Conservation (phyloP, 2,329 filamentous ascomycete genomes). For the Rugonectria rugulosa region DNA sequence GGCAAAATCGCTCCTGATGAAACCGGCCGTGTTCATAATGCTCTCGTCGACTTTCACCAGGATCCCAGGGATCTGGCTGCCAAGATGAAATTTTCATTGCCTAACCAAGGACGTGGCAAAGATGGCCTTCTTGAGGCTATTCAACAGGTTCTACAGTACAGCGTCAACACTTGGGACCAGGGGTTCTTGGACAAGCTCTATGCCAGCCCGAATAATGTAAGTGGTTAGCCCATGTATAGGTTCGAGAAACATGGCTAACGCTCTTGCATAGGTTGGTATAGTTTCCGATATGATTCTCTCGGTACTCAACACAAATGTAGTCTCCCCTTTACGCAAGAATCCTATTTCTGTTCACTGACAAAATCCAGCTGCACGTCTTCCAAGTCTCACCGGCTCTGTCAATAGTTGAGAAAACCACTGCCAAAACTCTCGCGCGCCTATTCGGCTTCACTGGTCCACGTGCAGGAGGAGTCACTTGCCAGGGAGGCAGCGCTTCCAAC, state of each 20-base stretch:
- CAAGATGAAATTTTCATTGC: conserved; percentile 66
- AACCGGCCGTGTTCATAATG: conserved; percentile 55
- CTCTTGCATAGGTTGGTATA: conserved; percentile 71
- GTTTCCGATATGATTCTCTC: conserved; percentile 85
- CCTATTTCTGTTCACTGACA: conserved; percentile 14
- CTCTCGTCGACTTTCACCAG: conserved; percentile 69
- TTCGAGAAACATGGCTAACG: conserved; percentile 6
- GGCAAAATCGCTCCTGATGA: conserved; percentile 56
- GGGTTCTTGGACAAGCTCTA: conserved; percentile 97
- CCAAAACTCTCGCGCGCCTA: conserved; percentile 73
- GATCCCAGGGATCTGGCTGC: conserved; percentile 64
- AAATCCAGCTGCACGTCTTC: conserved; percentile 72
- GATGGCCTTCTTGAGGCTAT: conserved; percentile 78
- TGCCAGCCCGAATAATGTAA: conserved; percentile 82
- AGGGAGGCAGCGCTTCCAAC: conserved; percentile 87
- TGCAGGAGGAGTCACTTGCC: conserved; percentile 78
- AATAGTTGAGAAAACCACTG: conserved; percentile 85
- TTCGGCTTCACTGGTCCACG: conserved; percentile 78
- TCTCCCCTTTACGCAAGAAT: conserved; percentile 6
- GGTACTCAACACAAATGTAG: conserved; percentile 87
- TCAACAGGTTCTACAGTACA: conserved; percentile 77
- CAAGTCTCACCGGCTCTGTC: conserved; percentile 90
- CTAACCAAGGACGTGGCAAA: conserved; percentile 67
- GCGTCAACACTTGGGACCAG: conserved; percentile 98
- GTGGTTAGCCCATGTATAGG: conserved; percentile 36